phyloP scores from a whole-genome alignment of 805 yeast species.

The Spathaspora passalidarum region DNA sequence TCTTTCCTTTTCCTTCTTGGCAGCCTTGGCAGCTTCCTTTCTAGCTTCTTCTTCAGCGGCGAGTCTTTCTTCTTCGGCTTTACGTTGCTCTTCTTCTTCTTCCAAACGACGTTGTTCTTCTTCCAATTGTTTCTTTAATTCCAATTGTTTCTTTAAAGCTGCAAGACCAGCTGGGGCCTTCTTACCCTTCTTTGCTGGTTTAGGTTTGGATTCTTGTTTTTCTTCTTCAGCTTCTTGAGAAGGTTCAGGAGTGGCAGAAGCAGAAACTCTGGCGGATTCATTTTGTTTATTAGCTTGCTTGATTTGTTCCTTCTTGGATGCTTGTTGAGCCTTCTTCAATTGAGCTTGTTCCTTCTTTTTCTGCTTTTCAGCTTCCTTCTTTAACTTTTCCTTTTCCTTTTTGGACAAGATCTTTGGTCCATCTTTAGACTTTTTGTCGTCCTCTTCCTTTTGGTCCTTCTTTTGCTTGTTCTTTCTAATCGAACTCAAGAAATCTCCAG shows the following conservation, averaged over 20 bases:
- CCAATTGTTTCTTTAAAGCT: constrained; percentile 85
- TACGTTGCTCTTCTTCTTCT: constrained; percentile 59
- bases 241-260: constrained; percentile 34
- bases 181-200: constrained; percentile 57
- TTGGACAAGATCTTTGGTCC: constrained; percentile 81
- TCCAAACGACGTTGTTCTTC: constrained; percentile 73
- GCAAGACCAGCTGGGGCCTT: constrained; percentile 90
- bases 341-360: constrained; percentile 88
- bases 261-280: constrained; percentile 32
- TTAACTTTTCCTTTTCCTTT: constrained; percentile 92
- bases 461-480: constrained; percentile 76
- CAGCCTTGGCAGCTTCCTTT: constrained; percentile 54
- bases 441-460: constrained; percentile 66
- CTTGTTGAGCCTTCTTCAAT: constrained; percentile 73
- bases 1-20: constrained; percentile 85
- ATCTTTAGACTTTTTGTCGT: constrained; percentile 50
- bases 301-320: constrained; percentile 55
- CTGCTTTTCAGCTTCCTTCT: constrained; percentile 88
- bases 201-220: constrained; percentile 26
- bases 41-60: constrained; percentile 63
- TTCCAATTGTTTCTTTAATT: constrained; percentile 81
- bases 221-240: constrained; percentile 21
- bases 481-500: constrained; percentile 77
- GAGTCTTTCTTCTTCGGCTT: constrained; percentile 48
- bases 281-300: constrained; percentile 46